A percentile compares a stretch with the other conserved stretches of the same genome.
Evolutionary conservation across 352 stramenopile genomes (phyloP).

Genomic region (Globisporangium ultimum): DNA sequence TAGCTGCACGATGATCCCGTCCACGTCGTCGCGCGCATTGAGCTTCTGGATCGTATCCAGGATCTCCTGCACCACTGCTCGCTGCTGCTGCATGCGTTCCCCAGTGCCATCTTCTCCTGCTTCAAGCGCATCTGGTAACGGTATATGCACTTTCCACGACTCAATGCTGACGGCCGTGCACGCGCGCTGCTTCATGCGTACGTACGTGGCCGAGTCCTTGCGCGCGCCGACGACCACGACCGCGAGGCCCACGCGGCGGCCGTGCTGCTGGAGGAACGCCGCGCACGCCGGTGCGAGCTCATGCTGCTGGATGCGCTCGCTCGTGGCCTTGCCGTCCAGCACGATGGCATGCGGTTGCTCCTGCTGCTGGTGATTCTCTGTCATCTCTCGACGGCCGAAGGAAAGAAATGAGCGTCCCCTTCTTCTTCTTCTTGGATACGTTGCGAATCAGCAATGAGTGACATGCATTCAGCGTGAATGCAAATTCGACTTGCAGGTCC

Average conservation of each 20-base stretch:
- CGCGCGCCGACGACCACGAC: constrained; percentile 96
- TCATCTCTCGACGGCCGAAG: too few relatives aligned
- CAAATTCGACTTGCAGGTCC: not conserved
- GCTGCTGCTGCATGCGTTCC: not conserved
- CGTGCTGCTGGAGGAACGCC: constrained; percentile 37
- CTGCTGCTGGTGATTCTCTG: too few relatives aligned
- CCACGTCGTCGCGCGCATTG: constrained; percentile 65
- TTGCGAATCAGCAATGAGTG: too few relatives aligned
- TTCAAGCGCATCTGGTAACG: constrained; percentile 21
- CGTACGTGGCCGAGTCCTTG: constrained; percentile 97
- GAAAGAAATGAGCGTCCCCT: too few relatives aligned
- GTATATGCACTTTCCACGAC: constrained; percentile 80
- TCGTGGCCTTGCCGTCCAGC: constrained; percentile 88
- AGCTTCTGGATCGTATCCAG: constrained; percentile 55
- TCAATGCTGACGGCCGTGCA: constrained; percentile 92
- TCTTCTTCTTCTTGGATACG: not conserved
- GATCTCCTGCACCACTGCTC: constrained; percentile 30
- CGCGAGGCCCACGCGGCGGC: constrained; percentile 91
- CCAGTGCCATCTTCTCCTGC: constrained; percentile 7
- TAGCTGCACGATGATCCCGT: constrained; percentile 90
- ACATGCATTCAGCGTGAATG: not conserved
- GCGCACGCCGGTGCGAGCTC: constrained; percentile 80
- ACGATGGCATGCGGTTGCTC: not conserved
- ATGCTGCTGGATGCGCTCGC: constrained; percentile 63
- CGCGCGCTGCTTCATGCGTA: constrained; percentile 99